Evolutionary conservation across 164 flowering plant genomes (phyloP).

Genomic region (Nymphaea colorata): DNA sequence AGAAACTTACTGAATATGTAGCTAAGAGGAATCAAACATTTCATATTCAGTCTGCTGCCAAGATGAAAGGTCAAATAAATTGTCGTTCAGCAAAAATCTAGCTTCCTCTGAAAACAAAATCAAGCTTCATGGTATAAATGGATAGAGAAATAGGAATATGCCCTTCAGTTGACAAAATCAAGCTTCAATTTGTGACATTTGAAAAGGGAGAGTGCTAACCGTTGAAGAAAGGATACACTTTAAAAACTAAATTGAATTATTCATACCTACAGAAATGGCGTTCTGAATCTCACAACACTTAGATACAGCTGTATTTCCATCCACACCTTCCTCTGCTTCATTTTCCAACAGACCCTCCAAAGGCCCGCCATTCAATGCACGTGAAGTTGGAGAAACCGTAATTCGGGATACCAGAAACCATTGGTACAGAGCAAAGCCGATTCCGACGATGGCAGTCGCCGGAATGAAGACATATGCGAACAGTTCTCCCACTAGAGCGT

Average conservation of each 20-base stretch:
- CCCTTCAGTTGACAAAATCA: too few species aligned
- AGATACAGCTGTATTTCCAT: neutral
- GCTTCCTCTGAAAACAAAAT: neutral
- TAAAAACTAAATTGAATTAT: too few species aligned
- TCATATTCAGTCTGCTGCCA: too few species aligned
- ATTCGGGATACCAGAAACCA: neutral
- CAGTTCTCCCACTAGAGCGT: neutral
- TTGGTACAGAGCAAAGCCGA: constrained; percentile 1
- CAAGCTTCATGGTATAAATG: too few species aligned
- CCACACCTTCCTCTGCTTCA: neutral
- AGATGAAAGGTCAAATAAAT: neutral
- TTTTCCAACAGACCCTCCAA: neutral
- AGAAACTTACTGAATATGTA: too few species aligned
- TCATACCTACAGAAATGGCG: neutral
- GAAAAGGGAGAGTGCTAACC: too few species aligned
- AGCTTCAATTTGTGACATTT: too few species aligned
- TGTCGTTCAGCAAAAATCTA: neutral
- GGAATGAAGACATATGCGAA: neutral
- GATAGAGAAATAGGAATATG: too few species aligned
- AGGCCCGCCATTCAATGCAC: neutral
- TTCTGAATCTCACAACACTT: constrained; percentile 1
- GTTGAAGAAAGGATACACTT: too few species aligned
- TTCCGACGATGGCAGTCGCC: neutral
- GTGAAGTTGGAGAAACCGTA: neutral
- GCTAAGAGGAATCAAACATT: too few species aligned